Conservation (phyloP, 2,329 filamentous ascomycete species). For the Uncinocarpus reesii region DNA sequence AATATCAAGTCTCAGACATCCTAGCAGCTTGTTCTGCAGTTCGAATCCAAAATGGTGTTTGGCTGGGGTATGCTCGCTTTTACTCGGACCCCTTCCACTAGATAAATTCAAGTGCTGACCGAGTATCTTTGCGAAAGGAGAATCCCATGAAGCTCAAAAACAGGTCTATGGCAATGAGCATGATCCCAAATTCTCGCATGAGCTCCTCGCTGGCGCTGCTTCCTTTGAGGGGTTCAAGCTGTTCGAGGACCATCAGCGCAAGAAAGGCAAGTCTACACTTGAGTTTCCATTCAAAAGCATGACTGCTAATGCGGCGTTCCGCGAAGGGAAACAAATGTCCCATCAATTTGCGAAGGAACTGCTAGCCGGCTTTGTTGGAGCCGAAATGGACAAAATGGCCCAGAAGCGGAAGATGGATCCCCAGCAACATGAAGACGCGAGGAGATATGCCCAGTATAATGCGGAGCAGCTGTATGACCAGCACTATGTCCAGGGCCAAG, state of each 20-base stretch:
- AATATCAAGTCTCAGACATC: too few species aligned
- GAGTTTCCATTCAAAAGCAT: neutral
- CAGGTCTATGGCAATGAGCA: constrained; percentile 45
- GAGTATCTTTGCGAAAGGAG: constrained; percentile 18
- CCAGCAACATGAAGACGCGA: constrained; percentile 49
- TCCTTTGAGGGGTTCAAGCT: constrained; percentile 71
- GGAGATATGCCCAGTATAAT: constrained; percentile 48
- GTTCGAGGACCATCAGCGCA: constrained; percentile 63
- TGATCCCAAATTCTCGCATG: constrained; percentile 58
- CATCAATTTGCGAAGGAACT: constrained; percentile 70
- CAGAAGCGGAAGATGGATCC: constrained; percentile 57
- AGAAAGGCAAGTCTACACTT: constrained; percentile 52
- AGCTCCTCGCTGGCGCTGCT: constrained; percentile 64
- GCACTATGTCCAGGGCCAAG: constrained; percentile 8
- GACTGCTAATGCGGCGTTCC: neutral
- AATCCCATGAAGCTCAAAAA: constrained; percentile 31
- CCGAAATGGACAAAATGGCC: constrained; percentile 64
- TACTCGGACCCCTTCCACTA: neutral
- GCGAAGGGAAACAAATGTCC: constrained; percentile 51
- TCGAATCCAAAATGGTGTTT: constrained; percentile 2
- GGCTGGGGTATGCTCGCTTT: constrained; percentile 7
- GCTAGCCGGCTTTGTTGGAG: constrained; percentile 62
- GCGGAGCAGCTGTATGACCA: constrained; percentile 30
- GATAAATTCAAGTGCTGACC: neutral
- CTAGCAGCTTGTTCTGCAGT: neutral